A percentile compares a stretch with the other conserved stretches of the same genome.
phyloP scores from a whole-genome alignment of 2,329 filamentous ascomycete species.

The Aureobasidium sp. region DNA sequence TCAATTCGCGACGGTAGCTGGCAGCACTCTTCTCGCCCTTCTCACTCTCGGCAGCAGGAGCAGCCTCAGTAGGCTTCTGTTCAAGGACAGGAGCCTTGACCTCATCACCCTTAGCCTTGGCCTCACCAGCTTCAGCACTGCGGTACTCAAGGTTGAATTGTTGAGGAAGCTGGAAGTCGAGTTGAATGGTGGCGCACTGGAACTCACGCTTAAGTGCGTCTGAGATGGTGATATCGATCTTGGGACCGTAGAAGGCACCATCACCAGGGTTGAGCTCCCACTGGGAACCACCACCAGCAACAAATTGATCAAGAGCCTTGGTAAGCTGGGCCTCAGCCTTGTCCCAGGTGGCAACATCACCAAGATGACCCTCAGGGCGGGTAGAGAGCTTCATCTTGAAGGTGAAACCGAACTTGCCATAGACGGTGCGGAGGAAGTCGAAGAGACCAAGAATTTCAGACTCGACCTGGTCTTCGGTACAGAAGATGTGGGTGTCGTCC shows the following conservation, averaged over 20 bases:
- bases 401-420: constrained; percentile 74
- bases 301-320: constrained; percentile 69
- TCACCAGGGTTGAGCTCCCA: constrained; percentile 95
- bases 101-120: constrained; percentile 34
- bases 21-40: constrained; percentile 16
- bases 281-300: constrained; percentile 47
- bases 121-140: constrained; percentile 31
- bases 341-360: constrained; percentile 80
- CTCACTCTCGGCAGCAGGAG: constrained; percentile 23
- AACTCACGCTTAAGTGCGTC: constrained; percentile 78
- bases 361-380: constrained; percentile 79
- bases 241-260: constrained; percentile 96
- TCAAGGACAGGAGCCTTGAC: constrained; percentile 21
- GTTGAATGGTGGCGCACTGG: constrained; percentile 90
- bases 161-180: constrained; percentile 77
- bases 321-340: constrained; percentile 74
- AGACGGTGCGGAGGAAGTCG: constrained; percentile 74
- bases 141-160: constrained; percentile 86
- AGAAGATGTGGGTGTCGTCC: constrained; percentile 96
- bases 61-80: constrained; percentile 18
- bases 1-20: constrained; percentile 41
- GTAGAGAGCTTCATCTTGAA: constrained; percentile 96
- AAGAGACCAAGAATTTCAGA: constrained; percentile 75
- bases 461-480: constrained; percentile 67
- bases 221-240: constrained; percentile 93